These are phyloP conservation scores for Coccinonectria pachysandricola DNA, from an alignment of 2,329 filamentous ascomycete genomes.

Conservation along the genomic window DNA sequence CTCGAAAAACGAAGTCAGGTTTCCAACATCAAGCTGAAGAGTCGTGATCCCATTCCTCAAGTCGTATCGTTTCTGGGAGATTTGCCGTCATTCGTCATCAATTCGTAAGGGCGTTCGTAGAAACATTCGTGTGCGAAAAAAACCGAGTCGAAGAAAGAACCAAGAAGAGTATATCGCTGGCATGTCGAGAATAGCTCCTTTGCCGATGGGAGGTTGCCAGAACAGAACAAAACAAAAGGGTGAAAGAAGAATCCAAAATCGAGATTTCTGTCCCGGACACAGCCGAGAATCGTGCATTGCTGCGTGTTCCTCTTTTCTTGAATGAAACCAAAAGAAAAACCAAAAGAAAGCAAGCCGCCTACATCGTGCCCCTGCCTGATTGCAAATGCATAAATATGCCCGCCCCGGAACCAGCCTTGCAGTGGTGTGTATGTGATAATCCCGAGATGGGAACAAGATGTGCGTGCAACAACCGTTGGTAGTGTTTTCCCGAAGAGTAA, in stretches of 20 bases:
- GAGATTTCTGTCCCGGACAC: constrained; percentile 37
- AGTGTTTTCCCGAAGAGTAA: constrained; percentile 30
- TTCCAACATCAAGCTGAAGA: constrained; percentile 24
- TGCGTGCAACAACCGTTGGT: constrained; percentile 23
- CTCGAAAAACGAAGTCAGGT: constrained; percentile 20
- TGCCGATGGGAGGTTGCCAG: too few species aligned
- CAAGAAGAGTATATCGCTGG: constrained; percentile 26
- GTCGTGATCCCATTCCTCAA: constrained; percentile 20
- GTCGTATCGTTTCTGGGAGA: constrained; percentile 22
- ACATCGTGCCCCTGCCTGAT: constrained; percentile 37
- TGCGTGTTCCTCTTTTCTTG: constrained; percentile 52
- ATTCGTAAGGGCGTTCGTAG: constrained; percentile 33
- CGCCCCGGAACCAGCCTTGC: constrained; percentile 45
- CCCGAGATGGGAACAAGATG: constrained; percentile 37
- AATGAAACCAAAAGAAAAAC: constrained; percentile 19
- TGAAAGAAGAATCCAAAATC: constrained; percentile 33
- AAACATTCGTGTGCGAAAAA: constrained; percentile 31
- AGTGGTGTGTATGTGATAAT: constrained; percentile 33
- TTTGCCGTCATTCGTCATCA: constrained; percentile 27
- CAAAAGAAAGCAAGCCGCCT: constrained; percentile 31
- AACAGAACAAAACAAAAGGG: too few species aligned
- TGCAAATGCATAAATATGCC: constrained; percentile 44
- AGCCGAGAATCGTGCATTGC: constrained; percentile 50
- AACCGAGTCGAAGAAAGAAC: constrained; percentile 32
- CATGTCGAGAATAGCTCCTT: too few species aligned